These are phyloP conservation scores for Taphrina wiesneri DNA, from an alignment of 1,139 yeast species.

Conservation along the genomic window DNA sequence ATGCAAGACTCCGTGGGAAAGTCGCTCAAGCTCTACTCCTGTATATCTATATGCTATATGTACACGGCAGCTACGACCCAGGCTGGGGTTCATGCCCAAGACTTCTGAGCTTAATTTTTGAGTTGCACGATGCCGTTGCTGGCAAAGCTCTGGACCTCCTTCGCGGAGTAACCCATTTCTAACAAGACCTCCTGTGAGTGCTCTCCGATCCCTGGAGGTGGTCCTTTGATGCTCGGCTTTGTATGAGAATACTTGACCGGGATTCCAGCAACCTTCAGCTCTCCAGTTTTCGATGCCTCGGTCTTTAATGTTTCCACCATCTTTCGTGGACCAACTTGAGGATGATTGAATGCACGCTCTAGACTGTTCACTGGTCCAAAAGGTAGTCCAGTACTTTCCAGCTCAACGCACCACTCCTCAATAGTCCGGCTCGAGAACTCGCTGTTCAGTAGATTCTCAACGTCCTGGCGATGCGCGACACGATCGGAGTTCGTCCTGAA, in stretches of 20 bases:
- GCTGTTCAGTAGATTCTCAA: slow-evolving; percentile 39
- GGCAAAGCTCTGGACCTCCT: slow-evolving; percentile 4
- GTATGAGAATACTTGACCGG: slow-evolving; percentile 47
- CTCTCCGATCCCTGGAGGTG: slow-evolving; percentile 42
- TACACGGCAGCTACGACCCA: not conserved
- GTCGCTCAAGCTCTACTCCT: not conserved
- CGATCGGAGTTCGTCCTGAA: slow-evolving; percentile 48
- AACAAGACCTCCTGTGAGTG: slow-evolving; percentile 40
- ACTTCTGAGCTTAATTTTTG: not conserved
- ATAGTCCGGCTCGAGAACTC: slow-evolving; percentile 38
- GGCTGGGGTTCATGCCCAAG: no score
- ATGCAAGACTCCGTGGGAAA: no score
- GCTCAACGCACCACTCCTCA: slow-evolving; percentile 47
- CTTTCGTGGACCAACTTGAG: slow-evolving; percentile 48
- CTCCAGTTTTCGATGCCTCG: slow-evolving; percentile 48
- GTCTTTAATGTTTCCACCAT: slow-evolving; percentile 44
- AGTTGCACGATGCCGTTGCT: slow-evolving; percentile 11
- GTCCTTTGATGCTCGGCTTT: slow-evolving; percentile 38
- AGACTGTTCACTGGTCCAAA: slow-evolving; percentile 51
- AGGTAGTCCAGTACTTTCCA: slow-evolving; percentile 47
- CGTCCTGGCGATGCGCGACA: slow-evolving; percentile 46
- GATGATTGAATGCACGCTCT: slow-evolving; percentile 46
- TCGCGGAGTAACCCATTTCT: slow-evolving; percentile 16
- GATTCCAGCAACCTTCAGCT: slow-evolving; percentile 47
- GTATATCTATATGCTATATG: not conserved